phyloP scores from a whole-genome alignment of 176 grass and related monocot genomes.

The Pontederia crassipes region DNA sequence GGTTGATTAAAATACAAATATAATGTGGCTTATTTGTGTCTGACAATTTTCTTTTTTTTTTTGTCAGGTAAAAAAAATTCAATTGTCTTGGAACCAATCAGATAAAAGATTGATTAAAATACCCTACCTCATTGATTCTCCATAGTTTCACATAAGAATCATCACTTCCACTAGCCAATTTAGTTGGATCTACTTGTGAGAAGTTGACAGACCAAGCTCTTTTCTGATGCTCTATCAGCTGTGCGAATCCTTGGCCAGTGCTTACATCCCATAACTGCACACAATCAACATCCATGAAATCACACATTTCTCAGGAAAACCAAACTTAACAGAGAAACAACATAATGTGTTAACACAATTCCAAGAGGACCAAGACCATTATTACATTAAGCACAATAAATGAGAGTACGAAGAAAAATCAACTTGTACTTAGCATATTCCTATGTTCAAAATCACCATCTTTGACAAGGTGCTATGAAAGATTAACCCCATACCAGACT shows the following conservation, averaged over 20 bases:
- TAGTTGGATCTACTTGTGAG: conserved; percentile 79
- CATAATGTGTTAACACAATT: background rate
- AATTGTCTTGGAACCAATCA: background rate
- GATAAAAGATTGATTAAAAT: background rate
- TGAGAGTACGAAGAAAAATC: too few species aligned
- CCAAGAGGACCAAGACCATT: too few species aligned
- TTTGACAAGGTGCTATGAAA: too few species aligned
- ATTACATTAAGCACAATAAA: too few species aligned
- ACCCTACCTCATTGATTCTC: conserved; percentile 82
- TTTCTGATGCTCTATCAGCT: conserved; percentile 71
- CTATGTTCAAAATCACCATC: too few species aligned
- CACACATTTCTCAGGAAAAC: background rate
- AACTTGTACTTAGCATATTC: too few species aligned
- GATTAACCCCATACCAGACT: too few species aligned
- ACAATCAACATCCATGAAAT: conserved; percentile 14
- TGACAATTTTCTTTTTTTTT: background rate
- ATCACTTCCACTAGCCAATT: conserved; percentile 86
- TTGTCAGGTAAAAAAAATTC: background rate
- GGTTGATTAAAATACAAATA: too few species aligned
- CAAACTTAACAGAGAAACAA: conserved; percentile 16
- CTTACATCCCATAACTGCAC: conserved; percentile 98
- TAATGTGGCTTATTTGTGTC: too few species aligned
- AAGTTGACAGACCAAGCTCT: conserved; percentile 98
- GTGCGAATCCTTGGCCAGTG: conserved; percentile 72
- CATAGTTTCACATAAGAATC: conserved; percentile 91